Conservation (phyloP, 805 yeast species). For the Lipomyces yamadae region DNA sequence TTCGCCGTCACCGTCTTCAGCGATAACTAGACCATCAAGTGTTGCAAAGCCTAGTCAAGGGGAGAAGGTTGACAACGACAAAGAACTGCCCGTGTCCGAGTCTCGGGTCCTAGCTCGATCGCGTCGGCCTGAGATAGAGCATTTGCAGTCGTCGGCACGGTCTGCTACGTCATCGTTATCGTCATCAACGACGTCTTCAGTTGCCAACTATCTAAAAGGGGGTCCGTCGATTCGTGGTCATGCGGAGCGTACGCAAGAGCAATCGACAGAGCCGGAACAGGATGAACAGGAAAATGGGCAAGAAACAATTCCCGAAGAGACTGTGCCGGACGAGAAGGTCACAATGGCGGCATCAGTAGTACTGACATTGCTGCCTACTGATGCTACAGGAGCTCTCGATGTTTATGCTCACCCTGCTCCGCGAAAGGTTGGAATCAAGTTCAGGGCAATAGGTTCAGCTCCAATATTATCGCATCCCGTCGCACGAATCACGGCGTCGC, state of each 20-base stretch:
- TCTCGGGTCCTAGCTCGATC: background rate
- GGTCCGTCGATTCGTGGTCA: constrained; percentile 1
- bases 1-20: background rate
- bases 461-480: constrained; percentile 54
- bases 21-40: background rate
- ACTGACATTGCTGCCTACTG: constrained; percentile 42
- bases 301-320: constrained; percentile 43
- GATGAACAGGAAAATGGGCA: background rate
- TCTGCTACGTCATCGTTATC: constrained; percentile 1
- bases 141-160: background rate
- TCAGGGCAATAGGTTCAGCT: constrained; percentile 61
- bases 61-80: background rate
- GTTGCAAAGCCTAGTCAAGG: background rate
- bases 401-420: constrained; percentile 39
- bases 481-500: constrained; percentile 52
- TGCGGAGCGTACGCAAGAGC: background rate
- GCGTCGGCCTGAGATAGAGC: background rate
- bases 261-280: background rate
- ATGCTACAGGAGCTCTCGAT: constrained; percentile 42
- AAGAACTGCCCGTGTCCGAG: background rate
- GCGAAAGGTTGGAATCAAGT: constrained; percentile 51
- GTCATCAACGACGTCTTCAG: constrained; percentile 5
- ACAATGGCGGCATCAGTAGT: constrained; percentile 46
- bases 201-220: constrained; percentile 1
- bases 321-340: constrained; percentile 41